phyloP scores from a whole-genome alignment of 75 land plant species.

The Isoetes taiwanensis region DNA sequence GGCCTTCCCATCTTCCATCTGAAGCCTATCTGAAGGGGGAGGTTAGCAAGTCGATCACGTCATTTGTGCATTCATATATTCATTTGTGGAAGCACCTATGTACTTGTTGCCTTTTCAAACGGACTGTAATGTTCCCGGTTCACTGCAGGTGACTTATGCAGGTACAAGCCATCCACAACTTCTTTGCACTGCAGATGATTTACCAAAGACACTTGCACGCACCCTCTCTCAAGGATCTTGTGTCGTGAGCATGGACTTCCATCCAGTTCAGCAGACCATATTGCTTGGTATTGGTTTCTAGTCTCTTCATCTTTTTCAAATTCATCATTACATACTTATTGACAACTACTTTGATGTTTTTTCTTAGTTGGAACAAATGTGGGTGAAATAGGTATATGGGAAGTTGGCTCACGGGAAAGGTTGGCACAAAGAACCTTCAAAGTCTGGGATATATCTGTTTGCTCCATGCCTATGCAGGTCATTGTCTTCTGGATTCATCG shows the following conservation, averaged over 20 bases:
- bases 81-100: too few species aligned
- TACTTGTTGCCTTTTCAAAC: too few species aligned
- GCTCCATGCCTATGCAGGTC: slow-evolving; percentile 65
- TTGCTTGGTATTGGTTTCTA: slow-evolving; percentile 38
- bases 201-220: slow-evolving; percentile 56
- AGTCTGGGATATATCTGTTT: slow-evolving; percentile 58
- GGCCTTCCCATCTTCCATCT: too few species aligned
- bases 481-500: too few species aligned
- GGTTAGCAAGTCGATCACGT: too few species aligned
- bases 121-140: too few species aligned
- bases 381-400: slow-evolving; percentile 76
- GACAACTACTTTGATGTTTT: slow-evolving; percentile 19
- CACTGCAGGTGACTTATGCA: slow-evolving; percentile 39
- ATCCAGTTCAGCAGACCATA: slow-evolving; percentile 62
- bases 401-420: slow-evolving; percentile 50
- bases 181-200: slow-evolving; percentile 39
- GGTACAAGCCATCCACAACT: slow-evolving; percentile 34
- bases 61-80: too few species aligned
- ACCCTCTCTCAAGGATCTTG: slow-evolving; percentile 58
- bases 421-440: slow-evolving; percentile 47
- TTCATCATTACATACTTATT: not conserved
- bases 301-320: not conserved
- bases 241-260: slow-evolving; percentile 81
- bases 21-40: too few species aligned
- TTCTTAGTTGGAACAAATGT: slow-evolving; percentile 71